Conservation (phyloP, 1,284 basidiomycete genomes). For the Rhizoctonia solani region DNA sequence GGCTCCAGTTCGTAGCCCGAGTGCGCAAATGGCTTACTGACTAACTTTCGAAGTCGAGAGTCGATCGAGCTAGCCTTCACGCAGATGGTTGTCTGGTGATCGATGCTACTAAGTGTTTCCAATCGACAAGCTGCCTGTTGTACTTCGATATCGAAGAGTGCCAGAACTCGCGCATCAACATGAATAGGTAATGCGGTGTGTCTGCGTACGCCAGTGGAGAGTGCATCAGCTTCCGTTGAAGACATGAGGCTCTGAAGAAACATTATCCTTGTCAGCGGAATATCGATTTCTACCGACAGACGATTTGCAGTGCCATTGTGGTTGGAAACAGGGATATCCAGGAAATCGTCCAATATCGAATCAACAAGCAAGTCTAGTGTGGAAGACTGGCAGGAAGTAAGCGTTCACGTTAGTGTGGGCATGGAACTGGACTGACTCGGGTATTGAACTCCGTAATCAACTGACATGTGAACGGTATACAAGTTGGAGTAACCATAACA, state of each 20-base stretch:
- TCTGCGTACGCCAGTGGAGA: constrained; percentile 1
- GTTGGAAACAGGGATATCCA: constrained; percentile 4
- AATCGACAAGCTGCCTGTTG: constrained; percentile 6
- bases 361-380: constrained; percentile 36
- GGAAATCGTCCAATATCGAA: constrained; percentile 32
- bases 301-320: constrained; percentile 1
- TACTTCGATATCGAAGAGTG: constrained; percentile 17
- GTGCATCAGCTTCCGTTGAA: constrained; percentile 34
- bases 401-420: neutral
- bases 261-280: constrained; percentile 33
- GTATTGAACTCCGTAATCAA: constrained; percentile 30
- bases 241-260: constrained; percentile 37
- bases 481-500: constrained; percentile 36
- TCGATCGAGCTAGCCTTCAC: constrained; percentile 6
- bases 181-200: constrained; percentile 15
- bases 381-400: neutral
- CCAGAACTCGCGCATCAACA: constrained; percentile 27
- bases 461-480: constrained; percentile 21
- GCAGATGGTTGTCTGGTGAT: neutral
- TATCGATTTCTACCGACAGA: constrained; percentile 28
- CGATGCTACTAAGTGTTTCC: constrained; percentile 10
- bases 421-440: constrained; percentile 7
- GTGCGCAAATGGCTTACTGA: constrained; percentile 25
- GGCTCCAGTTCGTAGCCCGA: constrained; percentile 12
- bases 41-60: constrained; percentile 16